Conservation (phyloP, 129 eudicot species). For the Chrysanthemum makinoi region DNA sequence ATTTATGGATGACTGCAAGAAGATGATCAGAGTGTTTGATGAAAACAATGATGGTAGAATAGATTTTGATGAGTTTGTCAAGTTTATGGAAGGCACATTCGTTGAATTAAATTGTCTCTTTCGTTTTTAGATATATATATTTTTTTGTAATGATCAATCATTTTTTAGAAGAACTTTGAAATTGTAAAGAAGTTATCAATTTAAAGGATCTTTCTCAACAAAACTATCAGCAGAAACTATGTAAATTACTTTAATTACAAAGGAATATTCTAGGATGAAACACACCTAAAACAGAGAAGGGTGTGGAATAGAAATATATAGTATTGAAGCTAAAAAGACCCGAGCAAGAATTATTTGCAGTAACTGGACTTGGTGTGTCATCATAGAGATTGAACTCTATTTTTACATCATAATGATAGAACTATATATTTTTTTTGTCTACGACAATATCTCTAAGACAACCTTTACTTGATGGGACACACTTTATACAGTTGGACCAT, state of each 20-base stretch:
- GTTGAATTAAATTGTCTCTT: conserved; percentile 27
- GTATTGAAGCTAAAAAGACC: no score
- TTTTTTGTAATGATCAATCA: neutral
- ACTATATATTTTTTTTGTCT: no score
- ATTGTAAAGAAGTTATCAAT: neutral
- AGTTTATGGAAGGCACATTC: conserved; percentile 52
- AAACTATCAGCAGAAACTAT: neutral
- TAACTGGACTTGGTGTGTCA: no score
- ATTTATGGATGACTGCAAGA: conserved; percentile 55
- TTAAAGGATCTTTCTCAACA: neutral
- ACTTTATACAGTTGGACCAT: no score
- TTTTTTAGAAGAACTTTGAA: neutral
- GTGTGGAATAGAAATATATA: no score
- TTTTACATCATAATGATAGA: no score
- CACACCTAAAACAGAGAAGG: no score
- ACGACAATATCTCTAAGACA: no score
- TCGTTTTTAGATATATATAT: neutral
- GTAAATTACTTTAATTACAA: neutral
- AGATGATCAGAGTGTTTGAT: conserved; percentile 71
- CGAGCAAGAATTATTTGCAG: no score
- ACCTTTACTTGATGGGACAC: no score
- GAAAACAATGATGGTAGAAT: conserved; percentile 50
- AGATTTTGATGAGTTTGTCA: conserved; percentile 66
- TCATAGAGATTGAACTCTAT: no score
- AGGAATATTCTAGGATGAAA: no score